Evolutionary conservation across 805 yeast genomes (phyloP), one percentile per base, ranked within the genome.

Genomic region (Candida jianshihensis): DNA sequence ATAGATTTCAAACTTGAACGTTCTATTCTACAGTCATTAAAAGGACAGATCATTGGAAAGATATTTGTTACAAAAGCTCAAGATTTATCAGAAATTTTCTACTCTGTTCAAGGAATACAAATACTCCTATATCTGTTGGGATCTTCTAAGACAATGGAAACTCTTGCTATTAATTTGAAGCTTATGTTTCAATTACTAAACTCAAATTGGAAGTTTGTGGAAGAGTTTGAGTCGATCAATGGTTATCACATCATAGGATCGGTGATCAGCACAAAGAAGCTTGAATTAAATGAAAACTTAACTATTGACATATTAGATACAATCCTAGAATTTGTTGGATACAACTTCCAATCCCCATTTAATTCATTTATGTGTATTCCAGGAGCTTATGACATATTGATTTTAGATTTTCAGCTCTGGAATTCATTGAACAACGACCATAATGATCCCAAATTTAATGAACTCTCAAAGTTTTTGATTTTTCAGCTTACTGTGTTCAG

Each of bases 401-500:
- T 83, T 26, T 64, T 78, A 15, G 88, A 85, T 42, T 68, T 81
- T 42, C 81, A 76, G 37, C 60, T 75, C 16, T 80, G 85, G 75
- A 64, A 64, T 37, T 59, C 58, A 18, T 19, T 30, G 3, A 19
- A 35, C 4, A 45, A 40, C 5, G 42, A 46, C 15, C n/a, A 40
- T 44, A 1, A 36, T 35, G 29, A 14, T 26, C 7, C 16, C 2
- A 51, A 53, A 1, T 57, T 53, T 15, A 46, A 59, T 3, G 77
- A 73, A 27, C 64, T 78, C 0, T 60, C 78, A 35, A 61, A 73
- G 33, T 71, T 68, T 36, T 55, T 82, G 5, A 54, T 81, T 4
- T 70, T 70, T 41, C 90, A 82, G 43, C 63, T 82, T 32, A 67
- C 71, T 2, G 71, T 70, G 0, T 66, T 85, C 37, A 58, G 75